A percentile compares a stretch with the other conserved stretches of the same genome.
Conservation (phyloP, 345 rosid species). For the Clausena lansium region DNA sequence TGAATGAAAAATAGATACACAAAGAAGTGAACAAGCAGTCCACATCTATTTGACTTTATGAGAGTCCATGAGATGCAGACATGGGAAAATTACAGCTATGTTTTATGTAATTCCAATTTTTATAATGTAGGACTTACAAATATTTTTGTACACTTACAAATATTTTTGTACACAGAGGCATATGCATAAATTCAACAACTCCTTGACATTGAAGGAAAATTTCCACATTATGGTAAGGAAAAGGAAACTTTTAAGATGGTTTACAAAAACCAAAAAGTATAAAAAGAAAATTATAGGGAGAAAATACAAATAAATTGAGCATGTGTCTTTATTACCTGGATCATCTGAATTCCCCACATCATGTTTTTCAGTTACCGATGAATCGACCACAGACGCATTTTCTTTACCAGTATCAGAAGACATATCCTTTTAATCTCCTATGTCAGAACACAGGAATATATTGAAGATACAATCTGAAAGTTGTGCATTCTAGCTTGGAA, state of each 20-base stretch:
- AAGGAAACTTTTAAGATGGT: not conserved
- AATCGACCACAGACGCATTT: slow-evolving; percentile 88
- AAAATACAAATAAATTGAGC: not conserved
- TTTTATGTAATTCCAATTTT: not conserved
- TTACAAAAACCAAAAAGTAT: not conserved
- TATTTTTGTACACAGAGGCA: not conserved
- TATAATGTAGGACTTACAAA: not conserved
- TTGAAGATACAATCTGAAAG: slow-evolving; percentile 8
- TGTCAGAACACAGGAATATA: slow-evolving; percentile 10
- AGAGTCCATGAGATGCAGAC: not conserved
- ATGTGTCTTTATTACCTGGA: slow-evolving; percentile 47
- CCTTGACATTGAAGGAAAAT: not conserved
- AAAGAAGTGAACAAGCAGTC: not conserved
- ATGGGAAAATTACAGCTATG: not conserved
- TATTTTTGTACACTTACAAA: too few species aligned
- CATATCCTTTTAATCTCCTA: slow-evolving; percentile 47
- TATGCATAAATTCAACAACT: not conserved
- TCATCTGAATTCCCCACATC: slow-evolving; percentile 67
- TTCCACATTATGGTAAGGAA: not conserved
- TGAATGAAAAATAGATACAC: not conserved
- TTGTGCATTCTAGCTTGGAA: not conserved
- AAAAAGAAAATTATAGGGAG: not conserved
- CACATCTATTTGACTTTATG: not conserved
- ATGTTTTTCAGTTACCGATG: slow-evolving; percentile 79
- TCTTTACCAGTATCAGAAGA: slow-evolving; percentile 83